A percentile compares a stretch with the other conserved stretches of the same genome.
phyloP scores from a whole-genome alignment of 306 rosid genomes.

The Clitoria ternatea region DNA sequence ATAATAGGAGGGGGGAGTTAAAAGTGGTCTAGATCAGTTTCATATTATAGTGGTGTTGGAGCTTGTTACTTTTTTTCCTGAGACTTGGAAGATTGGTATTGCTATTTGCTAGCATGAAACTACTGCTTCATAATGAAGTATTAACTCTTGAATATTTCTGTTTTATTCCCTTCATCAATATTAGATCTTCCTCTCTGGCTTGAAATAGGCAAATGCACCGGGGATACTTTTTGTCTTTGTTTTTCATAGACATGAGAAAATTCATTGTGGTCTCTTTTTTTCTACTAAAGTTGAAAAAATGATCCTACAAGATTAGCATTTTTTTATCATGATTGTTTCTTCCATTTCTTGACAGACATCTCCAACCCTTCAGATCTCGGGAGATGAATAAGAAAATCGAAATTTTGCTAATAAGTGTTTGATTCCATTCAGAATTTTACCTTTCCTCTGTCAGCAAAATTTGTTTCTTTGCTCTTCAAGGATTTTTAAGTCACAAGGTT shows the following conservation, averaged over 20 bases:
- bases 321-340: not conserved
- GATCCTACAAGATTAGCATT: not conserved
- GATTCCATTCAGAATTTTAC: not conserved
- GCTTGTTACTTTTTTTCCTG: not conserved
- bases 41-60: not conserved
- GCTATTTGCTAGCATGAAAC: not conserved
- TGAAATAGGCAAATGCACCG: not conserved
- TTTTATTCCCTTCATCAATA: not conserved
- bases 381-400: not conserved
- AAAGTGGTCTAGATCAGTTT: not conserved
- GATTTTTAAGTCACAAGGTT: not conserved
- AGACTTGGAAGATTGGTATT: not conserved
- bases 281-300: not conserved
- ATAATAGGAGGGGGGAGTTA: not conserved
- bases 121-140: not conserved
- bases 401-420: not conserved
- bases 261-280: not conserved
- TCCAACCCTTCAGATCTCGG: not conserved
- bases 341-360: not conserved
- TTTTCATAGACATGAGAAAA: not conserved
- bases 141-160: not conserved
- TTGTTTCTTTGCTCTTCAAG: not conserved
- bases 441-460: not conserved
- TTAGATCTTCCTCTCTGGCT: not conserved
- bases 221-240: not conserved